Evolutionary conservation across 768 basidiomycete genomes (phyloP).

Genomic region (Suillus subalutaceus): DNA sequence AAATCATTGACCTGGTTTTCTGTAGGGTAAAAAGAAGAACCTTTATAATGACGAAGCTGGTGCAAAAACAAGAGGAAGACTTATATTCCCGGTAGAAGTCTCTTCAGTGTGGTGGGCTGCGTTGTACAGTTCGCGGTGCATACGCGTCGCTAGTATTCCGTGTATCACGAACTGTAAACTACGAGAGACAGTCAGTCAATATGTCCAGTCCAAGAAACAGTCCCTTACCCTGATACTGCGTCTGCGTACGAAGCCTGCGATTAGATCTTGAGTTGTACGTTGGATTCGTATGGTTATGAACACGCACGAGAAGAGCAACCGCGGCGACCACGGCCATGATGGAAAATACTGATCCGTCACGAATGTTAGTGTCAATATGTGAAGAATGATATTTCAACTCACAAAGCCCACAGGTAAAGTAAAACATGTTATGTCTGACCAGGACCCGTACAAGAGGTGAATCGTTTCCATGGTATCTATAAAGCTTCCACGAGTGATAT

Average conservation of each 20-base stretch:
- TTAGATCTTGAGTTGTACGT: not conserved
- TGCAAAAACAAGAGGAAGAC: constrained; percentile 1
- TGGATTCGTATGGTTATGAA: not conserved
- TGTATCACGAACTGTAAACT: not conserved
- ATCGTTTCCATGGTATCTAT: not conserved
- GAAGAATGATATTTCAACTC: not conserved
- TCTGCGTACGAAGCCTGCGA: not conserved
- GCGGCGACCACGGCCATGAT: not conserved
- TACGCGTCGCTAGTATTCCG: not conserved
- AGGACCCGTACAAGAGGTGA: not conserved
- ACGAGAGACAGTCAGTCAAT: not conserved
- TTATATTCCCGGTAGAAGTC: not conserved
- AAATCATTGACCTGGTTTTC: constrained; percentile 13
- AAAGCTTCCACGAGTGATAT: not conserved
- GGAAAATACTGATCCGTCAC: not conserved
- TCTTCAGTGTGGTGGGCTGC: not conserved
- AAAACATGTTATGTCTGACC: not conserved
- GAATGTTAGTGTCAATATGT: not conserved
- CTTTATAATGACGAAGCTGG: not conserved
- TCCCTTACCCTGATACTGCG: not conserved
- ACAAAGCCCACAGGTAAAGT: constrained; percentile 3
- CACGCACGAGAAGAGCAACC: not conserved
- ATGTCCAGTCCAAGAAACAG: not conserved
- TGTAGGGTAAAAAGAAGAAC: not conserved
- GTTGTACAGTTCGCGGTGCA: not conserved